Percentiles rank a stretch among this genome's conserved stretches.
Evolutionary conservation across 495 filamentous ascomycete genomes (phyloP).

Genomic region (Niebla homalea): DNA sequence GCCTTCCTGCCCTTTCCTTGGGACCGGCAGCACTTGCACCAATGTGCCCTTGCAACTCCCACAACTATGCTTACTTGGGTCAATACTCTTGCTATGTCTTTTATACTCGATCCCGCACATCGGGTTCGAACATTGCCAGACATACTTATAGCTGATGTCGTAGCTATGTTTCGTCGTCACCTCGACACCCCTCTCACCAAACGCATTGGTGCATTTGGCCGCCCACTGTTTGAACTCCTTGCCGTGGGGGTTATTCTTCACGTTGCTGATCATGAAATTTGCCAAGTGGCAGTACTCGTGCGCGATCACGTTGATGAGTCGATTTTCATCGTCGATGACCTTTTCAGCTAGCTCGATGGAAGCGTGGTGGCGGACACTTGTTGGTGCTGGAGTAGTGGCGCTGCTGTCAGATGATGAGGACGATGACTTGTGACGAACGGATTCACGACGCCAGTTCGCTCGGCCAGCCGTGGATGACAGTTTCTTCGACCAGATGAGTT

Average conservation of each 20-base stretch:
- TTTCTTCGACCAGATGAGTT: constrained; percentile 70
- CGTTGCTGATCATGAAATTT: constrained; percentile 65
- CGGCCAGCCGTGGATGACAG: constrained; percentile 79
- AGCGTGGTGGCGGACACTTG: constrained; percentile 45
- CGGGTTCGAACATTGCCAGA: constrained; percentile 59
- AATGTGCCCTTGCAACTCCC: constrained; percentile 53
- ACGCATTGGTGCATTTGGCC: constrained; percentile 28
- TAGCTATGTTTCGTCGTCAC: constrained; percentile 84
- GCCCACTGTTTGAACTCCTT: constrained; percentile 71
- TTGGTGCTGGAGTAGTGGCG: constrained; percentile 11
- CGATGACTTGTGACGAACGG: constrained; percentile 21
- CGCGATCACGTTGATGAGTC: constrained; percentile 72
- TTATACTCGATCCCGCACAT: constrained; percentile 53
- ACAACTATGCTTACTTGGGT: constrained; percentile 51
- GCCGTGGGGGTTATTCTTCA: constrained; percentile 64
- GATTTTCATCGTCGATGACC: constrained; percentile 63
- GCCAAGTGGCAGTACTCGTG: constrained; percentile 95
- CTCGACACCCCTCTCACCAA: constrained; percentile 42
- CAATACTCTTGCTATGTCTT: constrained; percentile 72
- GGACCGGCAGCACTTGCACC: constrained; percentile 67
- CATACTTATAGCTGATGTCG: constrained; percentile 77
- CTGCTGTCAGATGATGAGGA: neutral
- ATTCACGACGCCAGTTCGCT: constrained; percentile 65
- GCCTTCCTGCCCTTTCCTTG: constrained; percentile 31
- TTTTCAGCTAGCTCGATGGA: constrained; percentile 79